These are phyloP conservation scores for Trichoderma citrinoviride DNA, from an alignment of 2,329 filamentous ascomycete species.

Conservation along the genomic window DNA sequence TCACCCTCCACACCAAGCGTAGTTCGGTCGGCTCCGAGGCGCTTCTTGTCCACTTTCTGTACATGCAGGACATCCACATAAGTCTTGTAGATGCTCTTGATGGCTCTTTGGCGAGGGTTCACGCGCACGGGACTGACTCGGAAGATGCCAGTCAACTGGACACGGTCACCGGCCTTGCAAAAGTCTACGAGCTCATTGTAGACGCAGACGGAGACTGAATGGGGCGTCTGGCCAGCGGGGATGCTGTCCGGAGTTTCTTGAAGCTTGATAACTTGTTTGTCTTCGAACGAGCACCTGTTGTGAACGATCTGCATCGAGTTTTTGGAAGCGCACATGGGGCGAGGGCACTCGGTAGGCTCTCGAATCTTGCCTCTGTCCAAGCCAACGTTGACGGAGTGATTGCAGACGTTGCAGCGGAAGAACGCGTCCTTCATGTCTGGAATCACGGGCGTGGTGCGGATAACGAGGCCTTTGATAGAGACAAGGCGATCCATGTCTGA, in stretches of 20 bases:
- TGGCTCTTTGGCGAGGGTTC: constrained; percentile 85
- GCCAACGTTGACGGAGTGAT: constrained; percentile 84
- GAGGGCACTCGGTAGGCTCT: constrained; percentile 87
- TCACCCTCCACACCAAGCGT: constrained; percentile 82
- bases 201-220: constrained; percentile 92
- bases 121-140: constrained; percentile 89
- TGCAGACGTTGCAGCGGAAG: constrained; percentile 92
- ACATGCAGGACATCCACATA: constrained; percentile 95
- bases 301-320: constrained; percentile 99
- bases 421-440: constrained; percentile 99
- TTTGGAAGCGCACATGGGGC: constrained; percentile 73
- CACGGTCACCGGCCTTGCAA: constrained; percentile 94
- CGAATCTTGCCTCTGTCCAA: constrained; percentile 95
- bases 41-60: constrained; percentile 93
- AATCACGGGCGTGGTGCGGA: constrained; percentile 91
- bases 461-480: constrained; percentile 92
- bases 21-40: constrained; percentile 85
- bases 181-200: constrained; percentile 97
- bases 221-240: constrained; percentile 92
- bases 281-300: constrained; percentile 90
- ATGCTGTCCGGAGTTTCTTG: constrained; percentile 96
- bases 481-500: constrained; percentile 93
- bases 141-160: constrained; percentile 96
- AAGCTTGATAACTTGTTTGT: constrained; percentile 98
- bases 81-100: constrained; percentile 97